Base-by-base conservation (phyloP, 2,329 filamentous ascomycete genomes). In the Colletotrichum agaves region DNA sequence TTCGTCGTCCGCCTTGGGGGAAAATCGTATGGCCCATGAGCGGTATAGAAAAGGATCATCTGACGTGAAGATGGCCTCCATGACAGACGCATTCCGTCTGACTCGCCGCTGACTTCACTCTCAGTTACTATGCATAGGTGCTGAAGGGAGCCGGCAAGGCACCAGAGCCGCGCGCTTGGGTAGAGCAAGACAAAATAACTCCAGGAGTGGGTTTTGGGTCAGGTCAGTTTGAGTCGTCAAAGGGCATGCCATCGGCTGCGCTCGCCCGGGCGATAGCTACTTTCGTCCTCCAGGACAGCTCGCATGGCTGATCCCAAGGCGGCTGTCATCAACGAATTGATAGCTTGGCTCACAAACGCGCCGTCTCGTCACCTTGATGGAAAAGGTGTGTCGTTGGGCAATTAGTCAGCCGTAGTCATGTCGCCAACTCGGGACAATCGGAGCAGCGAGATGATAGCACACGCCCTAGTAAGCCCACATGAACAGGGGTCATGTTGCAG, bases 391-490 rank as follows among this genome's bases (percentile, higher is more conserved):
- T 68, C 65, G 55, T 60, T 65, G 61, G 31, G 19, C 19, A 49
- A 68, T 68, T 68, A 68, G 65, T 68, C 47, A 68, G 65, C 64
- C 31, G 17, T 27, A 27, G 23, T 13, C 39, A 49, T 27, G 39
- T 53, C 39, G 64, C 64, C 41, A 43, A 53, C 12, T 64, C 44
- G 64, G 61, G 61, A 53, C 41, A 65, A 65, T 68, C 65, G 55
- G 61, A 65, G 65, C 65, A 68, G 61, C 65, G 61, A 68, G 39
- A 37, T 13, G n/a, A 17, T 59, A 37, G 31, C 50, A 49, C 53
- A 64, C 47, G 6, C 53, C 53, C 46, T 47, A 53, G 6, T 2
- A 10, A 33, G 10, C 49, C 64, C 64, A 17, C 53, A 63, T 27
- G 8, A 21, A 46, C 64, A 67, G 61, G 61, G 64, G 53, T 37